phyloP scores from a whole-genome alignment of 164 flowering plant genomes.

The Magnolia sinica region DNA sequence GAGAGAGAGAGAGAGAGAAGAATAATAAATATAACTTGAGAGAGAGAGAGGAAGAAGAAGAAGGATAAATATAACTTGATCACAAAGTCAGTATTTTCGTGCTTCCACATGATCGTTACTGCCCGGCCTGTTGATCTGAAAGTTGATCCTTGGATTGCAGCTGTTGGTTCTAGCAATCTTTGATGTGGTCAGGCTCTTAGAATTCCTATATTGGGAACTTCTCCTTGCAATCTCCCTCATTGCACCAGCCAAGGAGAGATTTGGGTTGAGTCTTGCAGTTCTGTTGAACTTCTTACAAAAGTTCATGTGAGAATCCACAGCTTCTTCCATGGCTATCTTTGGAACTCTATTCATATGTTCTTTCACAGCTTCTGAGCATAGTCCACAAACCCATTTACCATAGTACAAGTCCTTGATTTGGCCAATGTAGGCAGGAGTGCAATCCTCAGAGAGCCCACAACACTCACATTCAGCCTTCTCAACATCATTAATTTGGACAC shows the following conservation, averaged over 20 bases:
- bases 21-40: too few relatives aligned
- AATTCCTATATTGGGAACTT: slow-evolving; percentile 25
- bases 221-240: slow-evolving; percentile 49
- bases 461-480: slow-evolving; percentile 12
- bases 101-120: neutral
- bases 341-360: slow-evolving; percentile 17
- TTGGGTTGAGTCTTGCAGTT: slow-evolving; percentile 52
- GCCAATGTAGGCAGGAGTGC: slow-evolving; percentile 20
- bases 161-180: slow-evolving; percentile 3
- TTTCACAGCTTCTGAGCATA: slow-evolving; percentile 25
- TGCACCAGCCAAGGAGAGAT: slow-evolving; percentile 39
- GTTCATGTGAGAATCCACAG: slow-evolving; percentile 41
- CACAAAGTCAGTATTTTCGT: too few relatives aligned
- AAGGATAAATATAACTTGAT: too few relatives aligned
- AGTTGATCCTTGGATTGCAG: slow-evolving; percentile 6
- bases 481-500: neutral
- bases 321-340: slow-evolving; percentile 23
- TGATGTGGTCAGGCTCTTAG: neutral
- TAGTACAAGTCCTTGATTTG: slow-evolving; percentile 7
- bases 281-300: slow-evolving; percentile 45
- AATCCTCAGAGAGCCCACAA: slow-evolving; percentile 27
- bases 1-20: too few relatives aligned
- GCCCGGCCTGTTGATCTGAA: neutral
- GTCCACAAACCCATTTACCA: slow-evolving; percentile 32
- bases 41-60: too few relatives aligned